These are phyloP conservation scores for Hypoxylon sp. DNA, from an alignment of 2,329 filamentous ascomycete genomes.

Conservation along the genomic window DNA sequence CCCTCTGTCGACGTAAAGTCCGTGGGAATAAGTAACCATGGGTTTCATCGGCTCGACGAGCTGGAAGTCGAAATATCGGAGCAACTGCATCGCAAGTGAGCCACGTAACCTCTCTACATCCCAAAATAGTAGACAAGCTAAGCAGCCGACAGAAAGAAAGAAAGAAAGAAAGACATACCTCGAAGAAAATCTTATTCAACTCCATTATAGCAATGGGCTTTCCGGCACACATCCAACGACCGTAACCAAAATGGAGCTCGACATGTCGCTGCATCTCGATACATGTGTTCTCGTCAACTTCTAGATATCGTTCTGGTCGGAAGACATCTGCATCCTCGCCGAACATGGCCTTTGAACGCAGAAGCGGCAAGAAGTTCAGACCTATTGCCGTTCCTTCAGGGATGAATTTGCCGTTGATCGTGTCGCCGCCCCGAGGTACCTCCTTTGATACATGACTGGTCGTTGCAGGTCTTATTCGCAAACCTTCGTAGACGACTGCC, in stretches of 20 bases:
- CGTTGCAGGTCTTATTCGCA: constrained; percentile 55
- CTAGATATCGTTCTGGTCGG: constrained; percentile 61
- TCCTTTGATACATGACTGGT: constrained; percentile 46
- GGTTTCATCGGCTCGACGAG: constrained; percentile 46
- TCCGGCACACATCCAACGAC: constrained; percentile 58
- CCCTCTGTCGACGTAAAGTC: constrained; percentile 46
- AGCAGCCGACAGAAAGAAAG: no score
- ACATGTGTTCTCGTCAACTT: constrained; percentile 51
- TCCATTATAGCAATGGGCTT: constrained; percentile 59
- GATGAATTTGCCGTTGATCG: constrained; percentile 52
- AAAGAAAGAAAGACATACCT: constrained; percentile 55
- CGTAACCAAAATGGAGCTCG: constrained; percentile 58
- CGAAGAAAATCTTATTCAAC: constrained; percentile 58
- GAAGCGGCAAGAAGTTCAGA: constrained; percentile 53
- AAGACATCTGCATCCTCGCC: constrained; percentile 57
- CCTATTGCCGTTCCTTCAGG: constrained; percentile 56
- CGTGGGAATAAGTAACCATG: constrained; percentile 36
- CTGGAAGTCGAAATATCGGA: constrained; percentile 52
- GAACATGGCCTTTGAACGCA: constrained; percentile 52
- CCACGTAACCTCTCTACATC: neutral
- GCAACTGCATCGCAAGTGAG: constrained; percentile 32
- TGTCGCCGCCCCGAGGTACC: constrained; percentile 51
- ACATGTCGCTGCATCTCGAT: constrained; percentile 53
- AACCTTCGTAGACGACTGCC: constrained; percentile 56
- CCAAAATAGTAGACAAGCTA: neutral